These are phyloP conservation scores for Chionographis japonica DNA, from an alignment of 106 monocot species.

Conservation along the genomic window DNA sequence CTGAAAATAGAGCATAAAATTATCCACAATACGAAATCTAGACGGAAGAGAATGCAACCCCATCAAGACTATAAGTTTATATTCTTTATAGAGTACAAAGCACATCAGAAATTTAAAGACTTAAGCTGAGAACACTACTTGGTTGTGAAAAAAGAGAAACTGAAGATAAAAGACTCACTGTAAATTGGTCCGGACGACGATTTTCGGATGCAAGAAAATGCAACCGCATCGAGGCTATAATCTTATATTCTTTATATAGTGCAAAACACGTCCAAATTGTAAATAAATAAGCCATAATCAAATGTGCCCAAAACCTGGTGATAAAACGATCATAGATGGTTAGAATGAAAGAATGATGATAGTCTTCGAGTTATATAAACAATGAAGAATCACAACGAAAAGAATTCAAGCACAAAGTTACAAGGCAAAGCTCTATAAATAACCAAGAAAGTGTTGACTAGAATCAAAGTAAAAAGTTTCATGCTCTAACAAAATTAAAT, in stretches of 20 bases:
- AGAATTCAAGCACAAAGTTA: no score
- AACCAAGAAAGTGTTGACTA: no score
- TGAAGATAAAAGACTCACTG: conserved; percentile 32
- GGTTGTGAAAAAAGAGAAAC: not conserved
- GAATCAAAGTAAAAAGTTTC: no score
- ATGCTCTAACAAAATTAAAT: no score
- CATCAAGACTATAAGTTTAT: no score
- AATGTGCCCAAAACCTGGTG: conserved; percentile 64
- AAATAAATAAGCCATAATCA: conserved; percentile 49
- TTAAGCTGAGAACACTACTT: conserved; percentile 19
- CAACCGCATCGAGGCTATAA: conserved; percentile 52
- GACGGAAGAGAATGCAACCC: no score
- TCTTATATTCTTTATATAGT: conserved; percentile 52
- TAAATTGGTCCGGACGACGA: conserved; percentile 73
- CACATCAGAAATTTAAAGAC: conserved; percentile 61
- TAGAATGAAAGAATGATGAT: not conserved
- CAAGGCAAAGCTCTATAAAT: no score
- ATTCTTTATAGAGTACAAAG: conserved; percentile 46
- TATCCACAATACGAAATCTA: conserved; percentile 13
- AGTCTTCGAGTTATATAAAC: no score
- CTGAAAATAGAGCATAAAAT: conserved; percentile 43
- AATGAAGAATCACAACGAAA: no score
- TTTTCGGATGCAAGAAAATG: conserved; percentile 60
- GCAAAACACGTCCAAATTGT: conserved; percentile 65
- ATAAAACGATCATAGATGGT: not conserved